Evolutionary conservation across 345 rosid genomes (phyloP), one percentile per base, ranked within the genome.

Genomic region (Eucalyptus curtisii): DNA sequence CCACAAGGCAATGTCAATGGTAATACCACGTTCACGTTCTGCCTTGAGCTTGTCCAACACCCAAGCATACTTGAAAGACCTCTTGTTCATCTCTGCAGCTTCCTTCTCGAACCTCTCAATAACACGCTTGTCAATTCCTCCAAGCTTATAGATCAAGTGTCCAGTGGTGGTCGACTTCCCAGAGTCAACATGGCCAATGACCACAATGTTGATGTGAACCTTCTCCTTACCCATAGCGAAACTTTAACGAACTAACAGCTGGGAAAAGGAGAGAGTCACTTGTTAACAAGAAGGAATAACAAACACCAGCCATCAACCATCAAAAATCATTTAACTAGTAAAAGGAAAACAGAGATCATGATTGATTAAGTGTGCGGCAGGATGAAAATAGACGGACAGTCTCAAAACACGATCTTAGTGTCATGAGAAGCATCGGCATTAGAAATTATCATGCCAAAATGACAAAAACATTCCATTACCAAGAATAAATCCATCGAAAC

Each of bases 81-180:
- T 93, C 88, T 95, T 95, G 95, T 95, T 95, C 97, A 95, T 95
- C 91, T 94, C 96, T 91, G 97, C 96, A 90, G 96, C 96, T 59
- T 95, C 98, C 93, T 95, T 95, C 93, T 95, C 96, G 7, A 95
- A 95, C 87, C 96, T 95, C 91, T 95, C 96, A 15, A 95, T 95
- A 37, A 95, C 97, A 92, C 96, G 96, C 93, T 95, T 95, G 94
- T 95, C 96, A 88, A 95, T 95, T 88, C 96, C 98, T 81, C 98
- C 96, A 87, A 95, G 95, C 95, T 95, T 95, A 93, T 94, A 95
- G 93, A 95, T 95, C 95, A 95, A 90, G 90, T 95, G 98, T 61
- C 95, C 96, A 1, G 95, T 95, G 30, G 96, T 95, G 86, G 97
- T 94, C 2, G 96, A 95, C 89, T 95, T 95, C 44, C 95, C 96